phyloP scores from a whole-genome alignment of 1,139 yeast genomes.

The Candida glucosophila region DNA sequence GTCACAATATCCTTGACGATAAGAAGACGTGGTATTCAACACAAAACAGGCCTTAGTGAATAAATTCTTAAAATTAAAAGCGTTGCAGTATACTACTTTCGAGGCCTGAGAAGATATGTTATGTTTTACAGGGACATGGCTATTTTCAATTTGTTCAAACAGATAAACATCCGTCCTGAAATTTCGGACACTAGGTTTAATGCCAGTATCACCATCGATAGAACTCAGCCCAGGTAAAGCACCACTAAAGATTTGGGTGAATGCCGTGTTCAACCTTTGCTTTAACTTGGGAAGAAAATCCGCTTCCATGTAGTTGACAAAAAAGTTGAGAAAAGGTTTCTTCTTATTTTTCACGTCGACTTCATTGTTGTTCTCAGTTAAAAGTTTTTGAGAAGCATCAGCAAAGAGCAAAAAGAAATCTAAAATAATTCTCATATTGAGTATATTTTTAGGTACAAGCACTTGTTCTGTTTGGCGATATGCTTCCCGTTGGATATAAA shows the following conservation, averaged over 20 bases:
- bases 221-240: slow-evolving; percentile 5
- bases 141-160: slow-evolving; percentile 3
- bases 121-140: slow-evolving; percentile 1
- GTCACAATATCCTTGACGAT: slow-evolving; percentile 42
- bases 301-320: slow-evolving; percentile 54
- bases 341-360: slow-evolving; percentile 5
- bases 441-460: slow-evolving; percentile 66
- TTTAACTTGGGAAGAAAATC: slow-evolving; percentile 61
- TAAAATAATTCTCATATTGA: slow-evolving; percentile 70
- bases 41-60: slow-evolving; percentile 44
- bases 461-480: slow-evolving; percentile 52
- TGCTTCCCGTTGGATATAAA: slow-evolving; percentile 52
- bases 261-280: slow-evolving; percentile 37
- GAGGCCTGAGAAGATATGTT: slow-evolving; percentile 4
- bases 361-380: slow-evolving; percentile 10
- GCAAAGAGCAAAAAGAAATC: slow-evolving; percentile 53
- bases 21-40: slow-evolving; percentile 54
- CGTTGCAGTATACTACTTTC: slow-evolving; percentile 33
- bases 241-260: slow-evolving; percentile 22
- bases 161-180: slow-evolving; percentile 10
- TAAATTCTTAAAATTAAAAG: slow-evolving; percentile 45
- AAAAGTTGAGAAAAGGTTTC: slow-evolving; percentile 37
- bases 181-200: slow-evolving; percentile 2
- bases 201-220: background rate
- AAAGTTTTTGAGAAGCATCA: slow-evolving; percentile 36